phyloP scores from a whole-genome alignment of 352 stramenopile genomes.

The Pelagophyceae sp. region DNA sequence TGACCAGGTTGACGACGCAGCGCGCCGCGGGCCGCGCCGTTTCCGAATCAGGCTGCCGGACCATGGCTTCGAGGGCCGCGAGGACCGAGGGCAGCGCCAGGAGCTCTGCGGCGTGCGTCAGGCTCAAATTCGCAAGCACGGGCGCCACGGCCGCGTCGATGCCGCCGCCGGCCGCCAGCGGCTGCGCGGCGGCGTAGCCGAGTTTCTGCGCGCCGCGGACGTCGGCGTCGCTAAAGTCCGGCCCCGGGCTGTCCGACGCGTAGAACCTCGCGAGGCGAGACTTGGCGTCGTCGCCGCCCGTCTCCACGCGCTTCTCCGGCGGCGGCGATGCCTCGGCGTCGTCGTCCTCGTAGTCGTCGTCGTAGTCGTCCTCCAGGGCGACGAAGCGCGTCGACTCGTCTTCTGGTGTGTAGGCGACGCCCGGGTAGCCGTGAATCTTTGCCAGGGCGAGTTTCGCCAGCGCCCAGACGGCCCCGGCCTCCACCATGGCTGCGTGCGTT shows the following conservation, averaged over 20 bases:
- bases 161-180: too few species aligned
- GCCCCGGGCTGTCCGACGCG: neutral
- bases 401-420: too few species aligned
- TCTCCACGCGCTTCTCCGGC: neutral
- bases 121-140: neutral
- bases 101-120: neutral
- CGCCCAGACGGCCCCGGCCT: neutral
- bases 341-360: too few species aligned
- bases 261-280: too few species aligned
- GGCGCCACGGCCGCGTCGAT: neutral
- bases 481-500: neutral
- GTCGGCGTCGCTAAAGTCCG: neutral
- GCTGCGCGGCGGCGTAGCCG: conserved; percentile 1
- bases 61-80: neutral
- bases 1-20: neutral
- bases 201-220: neutral
- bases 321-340: neutral
- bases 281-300: neutral
- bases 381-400: too few species aligned
- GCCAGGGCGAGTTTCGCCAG: neutral
- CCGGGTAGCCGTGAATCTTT: too few species aligned
- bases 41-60: neutral
- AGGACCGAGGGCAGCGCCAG: neutral
- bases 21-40: neutral
- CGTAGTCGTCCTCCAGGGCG: too few species aligned